phyloP scores from a whole-genome alignment of 2,329 filamentous ascomycete species.

The Fusarium chaquense region DNA sequence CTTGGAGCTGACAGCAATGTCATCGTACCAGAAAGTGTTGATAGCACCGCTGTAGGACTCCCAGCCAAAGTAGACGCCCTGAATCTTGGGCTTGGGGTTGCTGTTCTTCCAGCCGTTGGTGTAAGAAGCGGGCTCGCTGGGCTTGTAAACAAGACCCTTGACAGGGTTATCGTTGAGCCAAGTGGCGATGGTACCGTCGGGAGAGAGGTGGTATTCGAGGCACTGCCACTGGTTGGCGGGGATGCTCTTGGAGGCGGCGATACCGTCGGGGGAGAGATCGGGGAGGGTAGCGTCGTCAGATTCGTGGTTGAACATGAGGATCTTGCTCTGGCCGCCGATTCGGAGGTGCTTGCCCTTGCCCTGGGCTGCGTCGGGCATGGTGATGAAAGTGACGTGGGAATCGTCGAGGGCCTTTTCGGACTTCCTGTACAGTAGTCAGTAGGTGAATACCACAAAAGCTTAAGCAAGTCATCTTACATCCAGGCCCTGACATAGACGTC shows the following conservation, averaged over 20 bases:
- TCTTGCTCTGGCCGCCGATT: constrained; percentile 70
- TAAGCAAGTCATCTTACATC: constrained; percentile 58
- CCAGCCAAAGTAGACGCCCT: constrained; percentile 71
- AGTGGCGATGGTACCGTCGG: constrained; percentile 70
- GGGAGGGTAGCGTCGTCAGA: constrained; percentile 72
- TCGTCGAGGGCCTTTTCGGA: constrained; percentile 67
- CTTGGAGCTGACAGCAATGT: constrained; percentile 59
- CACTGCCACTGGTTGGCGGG: constrained; percentile 66
- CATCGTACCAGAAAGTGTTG: constrained; percentile 74
- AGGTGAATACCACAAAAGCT: rapidly evolving
- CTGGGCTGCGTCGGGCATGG: constrained; percentile 70
- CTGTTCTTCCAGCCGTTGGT: constrained; percentile 64
- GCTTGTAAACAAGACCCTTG: constrained; percentile 58
- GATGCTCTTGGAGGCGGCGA: constrained; percentile 65
- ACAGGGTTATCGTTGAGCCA: constrained; percentile 68
- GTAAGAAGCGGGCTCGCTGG: constrained; percentile 56
- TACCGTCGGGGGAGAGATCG: constrained; percentile 69
- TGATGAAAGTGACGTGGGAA: constrained; percentile 72
- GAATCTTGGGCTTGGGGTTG: constrained; percentile 63
- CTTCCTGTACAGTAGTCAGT: constrained; percentile 57
- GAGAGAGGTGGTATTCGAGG: constrained; percentile 70
- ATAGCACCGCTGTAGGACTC: constrained; percentile 70
- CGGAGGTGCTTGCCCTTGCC: constrained; percentile 70
- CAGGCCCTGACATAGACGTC: constrained; percentile 69
- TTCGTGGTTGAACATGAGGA: constrained; percentile 75